Base-by-base conservation (phyloP, 805 yeast species). In the Zygosaccharomyces gambellarensis region DNA sequence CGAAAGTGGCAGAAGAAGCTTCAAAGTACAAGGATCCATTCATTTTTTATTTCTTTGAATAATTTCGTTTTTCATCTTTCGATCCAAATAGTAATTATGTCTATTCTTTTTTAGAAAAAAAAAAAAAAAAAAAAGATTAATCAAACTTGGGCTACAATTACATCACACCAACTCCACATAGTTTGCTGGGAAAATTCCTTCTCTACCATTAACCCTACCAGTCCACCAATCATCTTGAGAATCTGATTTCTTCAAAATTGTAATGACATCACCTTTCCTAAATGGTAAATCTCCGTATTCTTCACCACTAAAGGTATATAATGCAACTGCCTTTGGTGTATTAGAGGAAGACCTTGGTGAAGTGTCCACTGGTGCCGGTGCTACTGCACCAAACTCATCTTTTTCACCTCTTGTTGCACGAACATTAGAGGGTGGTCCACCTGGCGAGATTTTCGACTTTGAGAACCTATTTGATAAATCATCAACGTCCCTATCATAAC, bases 151-250 rank as follows among this genome's bases (percentile, higher is more conserved):
- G 28, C 38, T 22, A 36, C 27, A 40, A 39, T 23, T 21, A 19
- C 21, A 25, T 58, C 50, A 71, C 10, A 72, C 76, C 60, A 90
- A 69, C 64, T 90, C 95, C 39, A 92, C 97, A 64, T 92, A 92
- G 67, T 92, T 92, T 2, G 99, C 99, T 8, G 99, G 99, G 78
- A 92, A 92, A 21, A 90, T 90, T 39, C 99, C 99, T 60, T 87
- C 88, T 53, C 71, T 71, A 10, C 95, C 92, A 57, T 86, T 87
- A 47, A 82, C 73, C 64, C 86, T 82, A 25, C 99, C 99, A 0
- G 97, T 89, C 99, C 99, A 94, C 99, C 99, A 94, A 67, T 94
- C 98, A 66, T 94, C 96, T 44, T 82, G 80, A 11, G 96, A 85
- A 7, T 86, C 90, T 8, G 94, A 82, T 68, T 87, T 88, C 68